These are phyloP conservation scores for Penicillium janthinellum DNA, from an alignment of 2,329 filamentous ascomycete species.

Conservation along the genomic window DNA sequence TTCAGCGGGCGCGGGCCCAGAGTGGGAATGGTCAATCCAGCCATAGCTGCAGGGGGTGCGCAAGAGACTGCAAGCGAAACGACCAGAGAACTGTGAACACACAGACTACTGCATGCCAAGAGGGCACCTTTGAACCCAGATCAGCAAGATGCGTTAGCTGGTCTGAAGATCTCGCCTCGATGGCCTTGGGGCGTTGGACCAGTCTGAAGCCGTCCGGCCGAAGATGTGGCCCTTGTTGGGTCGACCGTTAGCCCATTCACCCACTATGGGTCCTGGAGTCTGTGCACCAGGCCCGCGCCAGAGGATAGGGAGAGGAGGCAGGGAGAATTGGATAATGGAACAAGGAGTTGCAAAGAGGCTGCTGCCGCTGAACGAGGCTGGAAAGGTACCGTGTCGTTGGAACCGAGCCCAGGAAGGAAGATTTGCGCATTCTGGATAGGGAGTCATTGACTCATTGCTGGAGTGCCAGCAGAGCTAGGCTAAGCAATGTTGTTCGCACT, in stretches of 20 bases:
- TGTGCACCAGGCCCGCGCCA: slow-evolving; percentile 15
- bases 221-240: slow-evolving; percentile 13
- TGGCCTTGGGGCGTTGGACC: slow-evolving; percentile 17
- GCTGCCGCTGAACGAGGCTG: slow-evolving; percentile 6
- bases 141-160: slow-evolving; percentile 10
- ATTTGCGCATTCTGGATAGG: background rate
- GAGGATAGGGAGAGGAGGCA: background rate
- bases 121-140: slow-evolving; percentile 5
- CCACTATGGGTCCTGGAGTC: slow-evolving; percentile 20
- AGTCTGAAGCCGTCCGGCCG: slow-evolving; percentile 6
- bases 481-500: background rate
- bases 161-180: slow-evolving; percentile 23
- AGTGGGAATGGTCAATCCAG: slow-evolving; percentile 1
- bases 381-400: slow-evolving; percentile 9
- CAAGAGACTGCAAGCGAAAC: background rate
- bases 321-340: background rate
- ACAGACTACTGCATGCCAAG: slow-evolving; percentile 1
- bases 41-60: slow-evolving; percentile 1
- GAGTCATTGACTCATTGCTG: background rate
- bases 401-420: background rate
- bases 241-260: slow-evolving; percentile 26
- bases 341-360: background rate
- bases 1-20: background rate
- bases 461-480: background rate
- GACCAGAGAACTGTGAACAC: background rate